Conservation (phyloP, 495 filamentous ascomycete genomes). For the Penicillium odoratum region DNA sequence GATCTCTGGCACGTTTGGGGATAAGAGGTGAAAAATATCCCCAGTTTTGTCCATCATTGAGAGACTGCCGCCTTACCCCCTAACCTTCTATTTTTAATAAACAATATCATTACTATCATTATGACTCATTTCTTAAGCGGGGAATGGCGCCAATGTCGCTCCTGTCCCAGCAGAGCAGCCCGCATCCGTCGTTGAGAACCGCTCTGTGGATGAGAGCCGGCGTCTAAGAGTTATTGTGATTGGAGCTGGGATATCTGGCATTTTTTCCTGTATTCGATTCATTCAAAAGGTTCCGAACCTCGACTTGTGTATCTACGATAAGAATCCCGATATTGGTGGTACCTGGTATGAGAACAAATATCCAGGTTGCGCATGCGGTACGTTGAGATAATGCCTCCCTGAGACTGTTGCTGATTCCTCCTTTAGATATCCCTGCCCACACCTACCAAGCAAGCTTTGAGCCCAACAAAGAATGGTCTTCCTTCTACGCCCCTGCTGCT, state of each 20-base stretch:
- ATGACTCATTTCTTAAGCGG: constrained; percentile 17
- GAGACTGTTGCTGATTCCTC: not conserved
- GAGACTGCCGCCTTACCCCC: not conserved
- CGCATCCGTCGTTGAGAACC: constrained; percentile 34
- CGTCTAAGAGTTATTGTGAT: constrained; percentile 60
- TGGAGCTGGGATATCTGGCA: constrained; percentile 66
- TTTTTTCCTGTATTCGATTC: constrained; percentile 60
- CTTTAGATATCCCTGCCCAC: constrained; percentile 42
- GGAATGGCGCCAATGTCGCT: not conserved
- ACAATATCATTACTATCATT: not conserved
- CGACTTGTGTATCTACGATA: constrained; percentile 72
- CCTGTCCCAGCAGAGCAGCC: not conserved
- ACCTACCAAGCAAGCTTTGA: constrained; percentile 55
- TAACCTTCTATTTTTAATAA: too few species aligned
- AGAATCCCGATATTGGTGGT: constrained; percentile 70
- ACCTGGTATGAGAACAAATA: constrained; percentile 75
- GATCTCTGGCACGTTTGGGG: too few species aligned
- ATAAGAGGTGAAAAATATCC: not conserved
- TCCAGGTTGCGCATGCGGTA: constrained; percentile 62
- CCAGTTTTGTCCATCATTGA: not conserved
- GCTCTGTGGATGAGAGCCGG: constrained; percentile 58
- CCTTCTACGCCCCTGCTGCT: constrained; percentile 54
- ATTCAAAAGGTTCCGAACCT: constrained; percentile 57
- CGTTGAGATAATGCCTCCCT: constrained; percentile 1
- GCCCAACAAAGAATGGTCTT: constrained; percentile 58